Percentiles rank a stretch among this genome's conserved stretches.
Conservation (phyloP, 345 rosid species). For the Isatis tinctoria region DNA sequence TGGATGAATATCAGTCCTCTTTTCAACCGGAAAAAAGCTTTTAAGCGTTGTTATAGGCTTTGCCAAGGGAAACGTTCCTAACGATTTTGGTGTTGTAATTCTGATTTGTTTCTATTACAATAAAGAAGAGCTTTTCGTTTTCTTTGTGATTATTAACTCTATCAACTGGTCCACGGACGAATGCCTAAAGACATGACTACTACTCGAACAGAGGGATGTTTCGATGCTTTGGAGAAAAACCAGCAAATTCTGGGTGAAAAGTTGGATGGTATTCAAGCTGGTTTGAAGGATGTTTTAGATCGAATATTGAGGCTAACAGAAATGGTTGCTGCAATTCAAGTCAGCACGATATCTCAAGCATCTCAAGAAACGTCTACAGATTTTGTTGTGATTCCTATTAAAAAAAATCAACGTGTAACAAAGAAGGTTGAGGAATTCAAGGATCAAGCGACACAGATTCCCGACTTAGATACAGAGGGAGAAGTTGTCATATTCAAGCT, state of each 20-base stretch:
- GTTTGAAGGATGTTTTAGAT: neutral
- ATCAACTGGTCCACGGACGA: neutral
- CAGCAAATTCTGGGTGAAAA: neutral
- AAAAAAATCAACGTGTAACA: neutral
- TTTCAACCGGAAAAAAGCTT: neutral
- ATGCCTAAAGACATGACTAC: neutral
- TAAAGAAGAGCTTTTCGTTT: neutral
- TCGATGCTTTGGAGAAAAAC: neutral
- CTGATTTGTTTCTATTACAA: neutral
- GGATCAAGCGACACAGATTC: neutral
- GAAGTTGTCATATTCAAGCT: constrained; percentile 2
- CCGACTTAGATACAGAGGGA: neutral
- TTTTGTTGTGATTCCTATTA: neutral
- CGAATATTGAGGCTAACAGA: constrained; percentile 4
- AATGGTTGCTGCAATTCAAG: constrained; percentile 14
- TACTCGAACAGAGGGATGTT: neutral
- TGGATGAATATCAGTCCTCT: neutral
- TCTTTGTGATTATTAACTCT: neutral
- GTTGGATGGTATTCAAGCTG: neutral
- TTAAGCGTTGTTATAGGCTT: neutral
- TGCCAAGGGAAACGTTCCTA: neutral
- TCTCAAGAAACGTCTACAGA: neutral
- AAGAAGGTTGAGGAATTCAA: neutral
- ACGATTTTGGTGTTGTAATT: neutral
- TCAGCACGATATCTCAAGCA: neutral